Evolutionary conservation across 2,329 filamentous ascomycete genomes (phyloP).

Genomic region (Myriosclerotinia scirpicola): DNA sequence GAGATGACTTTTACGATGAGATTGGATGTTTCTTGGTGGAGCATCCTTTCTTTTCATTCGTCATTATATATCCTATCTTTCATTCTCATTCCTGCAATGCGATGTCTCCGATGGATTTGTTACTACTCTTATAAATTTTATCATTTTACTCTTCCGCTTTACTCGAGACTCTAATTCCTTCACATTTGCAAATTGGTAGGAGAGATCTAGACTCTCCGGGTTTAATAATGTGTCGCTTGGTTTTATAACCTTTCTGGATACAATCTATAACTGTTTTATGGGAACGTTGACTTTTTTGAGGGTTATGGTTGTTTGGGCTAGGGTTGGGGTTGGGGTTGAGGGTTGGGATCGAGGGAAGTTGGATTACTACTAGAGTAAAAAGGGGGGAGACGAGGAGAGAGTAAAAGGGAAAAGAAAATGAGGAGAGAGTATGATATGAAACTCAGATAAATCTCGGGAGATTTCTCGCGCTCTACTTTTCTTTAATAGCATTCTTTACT

Average conservation of each 20-base stretch:
- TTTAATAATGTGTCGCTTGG: conserved; percentile 76
- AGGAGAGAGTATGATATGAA: conserved; percentile 50
- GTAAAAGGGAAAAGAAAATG: background rate
- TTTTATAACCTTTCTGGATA: too few species aligned
- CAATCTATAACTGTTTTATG: too few species aligned
- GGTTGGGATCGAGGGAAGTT: background rate
- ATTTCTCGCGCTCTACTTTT: conserved; percentile 69
- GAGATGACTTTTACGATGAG: background rate
- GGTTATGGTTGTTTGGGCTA: conserved; percentile 71
- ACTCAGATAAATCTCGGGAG: conserved; percentile 74
- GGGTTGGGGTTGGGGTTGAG: background rate
- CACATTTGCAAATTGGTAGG: conserved; percentile 74
- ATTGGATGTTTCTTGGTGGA: background rate
- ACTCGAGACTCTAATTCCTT: conserved; percentile 53
- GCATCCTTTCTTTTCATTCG: too few species aligned
- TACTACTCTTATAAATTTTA: background rate
- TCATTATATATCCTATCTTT: too few species aligned
- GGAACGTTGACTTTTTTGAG: conserved; percentile 83
- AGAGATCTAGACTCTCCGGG: conserved; percentile 72
- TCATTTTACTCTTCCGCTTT: conserved; percentile 1
- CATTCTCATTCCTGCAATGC: too few species aligned
- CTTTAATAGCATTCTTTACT: conserved; percentile 64
- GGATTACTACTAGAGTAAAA: background rate
- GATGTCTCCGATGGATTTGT: too few species aligned
- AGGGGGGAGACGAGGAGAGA: background rate